Evolutionary conservation across 257 asterid species (phyloP).

Genomic region (Nicotiana obtusifolia): DNA sequence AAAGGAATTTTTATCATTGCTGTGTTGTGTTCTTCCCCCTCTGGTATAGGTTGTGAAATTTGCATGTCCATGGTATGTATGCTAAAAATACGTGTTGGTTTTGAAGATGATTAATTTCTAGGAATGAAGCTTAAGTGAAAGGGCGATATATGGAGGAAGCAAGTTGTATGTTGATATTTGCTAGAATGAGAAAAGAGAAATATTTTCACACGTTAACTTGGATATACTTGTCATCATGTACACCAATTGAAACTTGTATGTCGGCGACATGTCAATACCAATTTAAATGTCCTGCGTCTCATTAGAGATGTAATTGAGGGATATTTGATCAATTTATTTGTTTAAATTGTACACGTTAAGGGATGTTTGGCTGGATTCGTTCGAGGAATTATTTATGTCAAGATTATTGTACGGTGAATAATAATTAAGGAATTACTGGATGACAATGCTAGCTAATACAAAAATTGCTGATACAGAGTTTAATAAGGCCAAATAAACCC

Average conservation of each 20-base stretch:
- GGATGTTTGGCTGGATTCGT: no score
- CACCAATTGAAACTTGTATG: neutral
- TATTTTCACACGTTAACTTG: neutral
- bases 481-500: no score
- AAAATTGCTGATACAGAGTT: no score
- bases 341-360: no score
- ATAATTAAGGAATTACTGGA: no score
- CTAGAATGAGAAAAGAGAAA: neutral
- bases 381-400: no score
- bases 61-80: neutral
- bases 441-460: no score
- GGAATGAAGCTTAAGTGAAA: neutral
- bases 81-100: neutral
- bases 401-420: no score
- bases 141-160: neutral
- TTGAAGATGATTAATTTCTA: neutral
- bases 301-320: no score
- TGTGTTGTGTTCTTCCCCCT: neutral
- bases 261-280: no score
- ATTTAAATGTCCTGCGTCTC: no score
- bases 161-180: neutral
- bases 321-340: neutral
- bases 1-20: neutral
- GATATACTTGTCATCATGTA: neutral
- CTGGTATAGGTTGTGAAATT: conserved; percentile 12